A percentile compares a stretch with the other conserved stretches of the same genome.
These are phyloP conservation scores for Crucibulum laeve DNA, from an alignment of 768 basidiomycete species.

Conservation along the genomic window DNA sequence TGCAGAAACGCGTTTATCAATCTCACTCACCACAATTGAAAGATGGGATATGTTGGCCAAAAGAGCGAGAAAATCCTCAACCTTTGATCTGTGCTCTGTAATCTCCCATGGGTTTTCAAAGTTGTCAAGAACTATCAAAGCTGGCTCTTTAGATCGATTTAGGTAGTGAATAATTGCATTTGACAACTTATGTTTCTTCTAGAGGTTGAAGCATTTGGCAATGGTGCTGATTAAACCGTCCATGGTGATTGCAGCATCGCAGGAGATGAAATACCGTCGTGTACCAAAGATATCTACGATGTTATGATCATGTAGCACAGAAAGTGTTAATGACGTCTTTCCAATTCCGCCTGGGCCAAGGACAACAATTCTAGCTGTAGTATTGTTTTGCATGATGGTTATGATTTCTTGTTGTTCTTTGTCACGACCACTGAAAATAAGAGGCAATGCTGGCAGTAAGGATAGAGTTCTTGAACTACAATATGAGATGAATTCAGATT, in stretches of 20 bases:
- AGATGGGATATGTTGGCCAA: background rate
- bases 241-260: background rate
- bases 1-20: background rate
- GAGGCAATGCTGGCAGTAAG: background rate
- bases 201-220: background rate
- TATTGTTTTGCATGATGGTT: background rate
- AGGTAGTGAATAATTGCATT: background rate
- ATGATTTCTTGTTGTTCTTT: background rate
- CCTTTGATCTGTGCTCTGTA: background rate
- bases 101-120: background rate
- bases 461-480: background rate
- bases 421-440: background rate
- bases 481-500: background rate
- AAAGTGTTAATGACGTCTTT: background rate
- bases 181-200: background rate
- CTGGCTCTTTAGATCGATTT: background rate
- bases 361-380: background rate
- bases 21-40: background rate
- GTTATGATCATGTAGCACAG: background rate
- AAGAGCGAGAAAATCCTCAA: background rate
- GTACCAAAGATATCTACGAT: background rate
- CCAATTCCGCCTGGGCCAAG: slow-evolving; percentile 1
- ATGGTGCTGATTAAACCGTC: background rate
- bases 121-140: background rate
- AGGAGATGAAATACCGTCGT: background rate